A percentile compares a stretch with the other conserved stretches of the same genome.
Conservation (phyloP, 2,329 filamentous ascomycete genomes). For the Pseudofabraea citricarpa region DNA sequence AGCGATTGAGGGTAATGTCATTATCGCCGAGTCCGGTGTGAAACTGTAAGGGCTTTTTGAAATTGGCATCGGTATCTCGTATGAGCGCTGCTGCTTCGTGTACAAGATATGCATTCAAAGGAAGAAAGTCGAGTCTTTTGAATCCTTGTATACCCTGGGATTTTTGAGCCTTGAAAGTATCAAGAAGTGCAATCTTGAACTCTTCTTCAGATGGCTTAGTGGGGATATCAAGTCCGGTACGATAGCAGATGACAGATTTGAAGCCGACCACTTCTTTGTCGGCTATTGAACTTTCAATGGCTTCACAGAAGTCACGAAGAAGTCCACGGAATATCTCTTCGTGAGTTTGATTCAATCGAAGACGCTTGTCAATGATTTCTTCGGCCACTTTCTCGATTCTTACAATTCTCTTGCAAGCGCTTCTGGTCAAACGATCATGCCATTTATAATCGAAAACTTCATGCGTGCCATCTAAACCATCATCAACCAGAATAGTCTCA, state of each 20-base stretch:
- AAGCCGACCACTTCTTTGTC: constrained; percentile 71
- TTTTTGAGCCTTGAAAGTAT: constrained; percentile 20
- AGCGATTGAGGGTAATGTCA: constrained; percentile 63
- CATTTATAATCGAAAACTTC: constrained; percentile 55
- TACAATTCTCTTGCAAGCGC: constrained; percentile 67
- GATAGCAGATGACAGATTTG: constrained; percentile 80
- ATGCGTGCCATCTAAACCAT: constrained; percentile 57
- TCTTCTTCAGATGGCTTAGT: constrained; percentile 30
- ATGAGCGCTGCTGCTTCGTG: constrained; percentile 58
- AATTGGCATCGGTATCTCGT: constrained; percentile 32
- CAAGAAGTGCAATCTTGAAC: constrained; percentile 17
- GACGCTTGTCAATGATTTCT: constrained; percentile 47
- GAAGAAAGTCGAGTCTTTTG: constrained; percentile 54
- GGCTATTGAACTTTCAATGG: constrained; percentile 51
- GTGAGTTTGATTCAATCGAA: constrained; percentile 28
- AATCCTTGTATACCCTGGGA: constrained; percentile 27
- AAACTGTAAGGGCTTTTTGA: constrained; percentile 73
- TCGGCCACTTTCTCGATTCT: constrained; percentile 71
- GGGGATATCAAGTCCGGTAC: constrained; percentile 65
- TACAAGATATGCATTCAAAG: constrained; percentile 67
- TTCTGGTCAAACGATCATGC: constrained; percentile 61
- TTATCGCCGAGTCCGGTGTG: constrained; percentile 80
- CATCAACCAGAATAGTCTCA: constrained; percentile 72
- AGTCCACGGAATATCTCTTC: constrained; percentile 33
- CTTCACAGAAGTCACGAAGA: constrained; percentile 33